Percentiles rank a stretch among this genome's conserved stretches.
Conservation (phyloP, 768 basidiomycete genomes). For the Multifurca ochricompacta region DNA sequence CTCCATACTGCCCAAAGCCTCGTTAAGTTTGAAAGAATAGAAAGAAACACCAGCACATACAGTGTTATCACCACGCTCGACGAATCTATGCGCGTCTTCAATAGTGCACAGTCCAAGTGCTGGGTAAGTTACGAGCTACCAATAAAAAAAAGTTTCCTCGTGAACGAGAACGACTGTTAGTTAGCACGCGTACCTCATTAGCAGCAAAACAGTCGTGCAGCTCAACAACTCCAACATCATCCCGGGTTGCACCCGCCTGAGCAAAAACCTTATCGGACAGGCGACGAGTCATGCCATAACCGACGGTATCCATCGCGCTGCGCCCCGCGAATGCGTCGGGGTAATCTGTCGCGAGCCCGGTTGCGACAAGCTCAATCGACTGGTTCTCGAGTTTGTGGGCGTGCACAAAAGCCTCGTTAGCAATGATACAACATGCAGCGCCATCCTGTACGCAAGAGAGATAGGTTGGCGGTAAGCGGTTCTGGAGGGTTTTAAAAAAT, state of each 20-base stretch:
- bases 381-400: conserved; percentile 71
- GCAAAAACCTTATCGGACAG: conserved; percentile 63
- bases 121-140: conserved; percentile 71
- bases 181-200: conserved; percentile 53
- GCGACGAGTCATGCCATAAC: conserved; percentile 65
- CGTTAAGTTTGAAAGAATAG: neutral
- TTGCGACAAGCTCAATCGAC: conserved; percentile 73
- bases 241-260: conserved; percentile 58
- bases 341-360: conserved; percentile 58
- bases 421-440: conserved; percentile 69
- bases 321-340: conserved; percentile 54
- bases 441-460: conserved; percentile 43
- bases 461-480: neutral
- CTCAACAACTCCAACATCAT: conserved; percentile 78
- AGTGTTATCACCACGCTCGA: conserved; percentile 73
- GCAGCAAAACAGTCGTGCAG: conserved; percentile 82
- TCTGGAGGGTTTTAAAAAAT: too few relatives aligned
- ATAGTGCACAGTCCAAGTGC: conserved; percentile 64
- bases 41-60: conserved; percentile 32
- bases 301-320: conserved; percentile 77
- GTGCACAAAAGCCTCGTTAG: conserved; percentile 72
- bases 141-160: neutral
- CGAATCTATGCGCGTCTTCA: conserved; percentile 65
- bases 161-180: neutral
- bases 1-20: conserved; percentile 54